These are phyloP conservation scores for Henckelia pumila DNA, from an alignment of 257 asterid genomes.

Conservation along the genomic window DNA sequence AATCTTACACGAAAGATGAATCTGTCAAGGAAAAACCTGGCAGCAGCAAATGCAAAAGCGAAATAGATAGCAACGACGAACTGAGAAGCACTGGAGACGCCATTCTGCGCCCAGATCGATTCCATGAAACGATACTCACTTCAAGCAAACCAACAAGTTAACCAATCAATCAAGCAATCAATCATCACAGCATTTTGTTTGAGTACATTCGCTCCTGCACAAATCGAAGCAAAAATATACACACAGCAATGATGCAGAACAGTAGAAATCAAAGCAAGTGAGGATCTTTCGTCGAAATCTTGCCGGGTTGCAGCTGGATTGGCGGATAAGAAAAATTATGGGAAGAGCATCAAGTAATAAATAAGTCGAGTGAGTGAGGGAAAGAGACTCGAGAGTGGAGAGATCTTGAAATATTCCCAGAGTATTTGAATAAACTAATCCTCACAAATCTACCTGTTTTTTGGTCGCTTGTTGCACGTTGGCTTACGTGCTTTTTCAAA, in stretches of 20 bases:
- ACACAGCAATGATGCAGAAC: slow-evolving; percentile 1
- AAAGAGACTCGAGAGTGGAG: background rate
- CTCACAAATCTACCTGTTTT: background rate
- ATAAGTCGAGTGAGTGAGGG: background rate
- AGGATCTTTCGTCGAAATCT: background rate
- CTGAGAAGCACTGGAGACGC: slow-evolving; percentile 51
- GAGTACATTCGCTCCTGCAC: background rate
- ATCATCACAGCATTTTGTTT: background rate
- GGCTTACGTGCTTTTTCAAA: background rate
- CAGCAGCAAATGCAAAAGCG: slow-evolving; percentile 54
- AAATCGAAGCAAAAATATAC: slow-evolving; percentile 20
- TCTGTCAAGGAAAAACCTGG: slow-evolving; percentile 73
- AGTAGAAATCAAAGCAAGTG: background rate
- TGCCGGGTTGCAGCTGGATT: background rate
- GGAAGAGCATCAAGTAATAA: too few species aligned
- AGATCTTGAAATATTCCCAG: background rate
- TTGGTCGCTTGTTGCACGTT: background rate
- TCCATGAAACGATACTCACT: slow-evolving; percentile 43
- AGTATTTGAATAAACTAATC: background rate
- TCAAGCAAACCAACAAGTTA: slow-evolving; percentile 21
- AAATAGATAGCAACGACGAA: slow-evolving; percentile 49
- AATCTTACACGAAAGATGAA: slow-evolving; percentile 69
- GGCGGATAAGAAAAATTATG: background rate
- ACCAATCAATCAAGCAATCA: slow-evolving; percentile 24
- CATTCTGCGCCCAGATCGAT: slow-evolving; percentile 46